Conservation (phyloP, 2,329 filamentous ascomycete species). For the Sporothrix dimorphospora region DNA sequence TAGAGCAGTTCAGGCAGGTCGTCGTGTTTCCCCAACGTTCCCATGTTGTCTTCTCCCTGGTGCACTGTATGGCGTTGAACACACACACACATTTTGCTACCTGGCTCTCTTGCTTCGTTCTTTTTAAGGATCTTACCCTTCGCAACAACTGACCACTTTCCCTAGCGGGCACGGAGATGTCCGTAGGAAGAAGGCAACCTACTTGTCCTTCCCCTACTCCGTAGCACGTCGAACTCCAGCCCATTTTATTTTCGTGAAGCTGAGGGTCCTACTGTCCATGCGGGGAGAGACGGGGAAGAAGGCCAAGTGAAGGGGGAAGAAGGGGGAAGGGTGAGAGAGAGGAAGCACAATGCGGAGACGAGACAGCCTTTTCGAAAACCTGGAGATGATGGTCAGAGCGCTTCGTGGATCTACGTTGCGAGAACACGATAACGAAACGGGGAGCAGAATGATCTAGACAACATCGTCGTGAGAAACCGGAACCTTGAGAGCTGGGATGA, state of each 20-base stretch:
- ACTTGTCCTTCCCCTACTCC: no score
- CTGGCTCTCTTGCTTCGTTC: no score
- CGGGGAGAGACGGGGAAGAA: background rate
- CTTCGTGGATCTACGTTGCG: background rate
- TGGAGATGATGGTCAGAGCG: background rate
- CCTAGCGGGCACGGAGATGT: background rate
- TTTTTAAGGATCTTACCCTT: background rate
- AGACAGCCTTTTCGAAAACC: background rate
- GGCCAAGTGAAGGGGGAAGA: no score
- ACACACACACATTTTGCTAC: no score
- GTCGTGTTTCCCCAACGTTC: background rate
- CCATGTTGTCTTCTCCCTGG: no score
- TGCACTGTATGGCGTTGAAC: no score
- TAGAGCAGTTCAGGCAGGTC: slow-evolving; percentile 19
- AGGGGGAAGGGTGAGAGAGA: no score
- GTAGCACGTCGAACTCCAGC: background rate
- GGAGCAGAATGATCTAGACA: background rate
- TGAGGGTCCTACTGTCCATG: no score
- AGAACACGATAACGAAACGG: background rate
- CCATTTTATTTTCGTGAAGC: background rate
- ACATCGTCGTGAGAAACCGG: background rate
- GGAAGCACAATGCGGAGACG: background rate
- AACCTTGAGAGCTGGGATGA: background rate
- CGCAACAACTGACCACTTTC: background rate
- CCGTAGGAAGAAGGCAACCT: slow-evolving; percentile 11